Conservation (phyloP, 176 grass and related monocot species). For the Paspalum notatum region DNA sequence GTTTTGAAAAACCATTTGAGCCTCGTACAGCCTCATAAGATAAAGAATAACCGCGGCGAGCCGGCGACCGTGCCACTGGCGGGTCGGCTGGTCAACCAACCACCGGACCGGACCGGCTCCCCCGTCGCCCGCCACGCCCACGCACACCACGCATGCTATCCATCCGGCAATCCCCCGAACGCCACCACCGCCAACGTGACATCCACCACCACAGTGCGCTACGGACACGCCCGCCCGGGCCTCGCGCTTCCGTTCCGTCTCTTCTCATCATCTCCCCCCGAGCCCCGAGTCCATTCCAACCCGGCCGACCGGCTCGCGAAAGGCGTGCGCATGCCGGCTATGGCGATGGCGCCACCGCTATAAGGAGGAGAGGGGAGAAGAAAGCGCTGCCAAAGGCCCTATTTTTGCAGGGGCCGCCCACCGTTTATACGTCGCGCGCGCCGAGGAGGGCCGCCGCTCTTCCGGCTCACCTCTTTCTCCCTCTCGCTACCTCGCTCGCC, state of each 20-base stretch:
- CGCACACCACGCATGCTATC: not conserved
- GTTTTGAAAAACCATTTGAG: no score
- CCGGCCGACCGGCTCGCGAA: not conserved
- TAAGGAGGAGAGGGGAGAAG: not conserved
- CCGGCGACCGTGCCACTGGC: not conserved
- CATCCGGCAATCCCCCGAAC: not conserved
- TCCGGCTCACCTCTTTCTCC: not conserved
- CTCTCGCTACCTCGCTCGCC: not conserved
- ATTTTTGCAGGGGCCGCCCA: slow-evolving; percentile 20
- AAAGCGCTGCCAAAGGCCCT: not conserved
- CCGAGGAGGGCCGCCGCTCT: not conserved
- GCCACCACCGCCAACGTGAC: slow-evolving; percentile 26
- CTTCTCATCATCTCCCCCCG: no score
- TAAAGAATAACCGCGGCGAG: not conserved
- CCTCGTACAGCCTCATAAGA: no score
- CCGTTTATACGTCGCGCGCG: slow-evolving; percentile 1
- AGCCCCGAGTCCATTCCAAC: not conserved
- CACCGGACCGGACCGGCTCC: not conserved
- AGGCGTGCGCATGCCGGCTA: slow-evolving; percentile 31
- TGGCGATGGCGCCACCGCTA: slow-evolving; percentile 30
- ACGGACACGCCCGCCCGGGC: not conserved
- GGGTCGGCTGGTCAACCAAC: slow-evolving; percentile 13
- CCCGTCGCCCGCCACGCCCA: slow-evolving; percentile 9
- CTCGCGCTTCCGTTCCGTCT: no score
- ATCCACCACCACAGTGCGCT: slow-evolving; percentile 38